Evolutionary conservation across 352 stramenopile species (phyloP), one percentile per base, ranked within the genome.

Genomic region (Plasmopara muralis): DNA sequence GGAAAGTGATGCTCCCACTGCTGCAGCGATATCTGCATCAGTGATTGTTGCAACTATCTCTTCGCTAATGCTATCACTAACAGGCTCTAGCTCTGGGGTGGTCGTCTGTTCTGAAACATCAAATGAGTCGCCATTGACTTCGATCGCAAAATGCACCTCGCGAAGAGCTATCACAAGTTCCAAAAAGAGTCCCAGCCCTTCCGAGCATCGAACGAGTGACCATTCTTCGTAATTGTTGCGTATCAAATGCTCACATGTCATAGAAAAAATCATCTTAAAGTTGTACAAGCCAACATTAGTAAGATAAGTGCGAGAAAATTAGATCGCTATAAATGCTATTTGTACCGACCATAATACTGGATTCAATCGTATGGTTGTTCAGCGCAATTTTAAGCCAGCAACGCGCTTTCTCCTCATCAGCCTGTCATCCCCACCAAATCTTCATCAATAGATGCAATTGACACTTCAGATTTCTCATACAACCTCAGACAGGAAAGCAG

Each of bases 351-450:
- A 85, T 74, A 13, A 89, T 64, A 55, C 77, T 93, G 0, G 78
- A 81, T 52, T 90, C 83, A 55, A 93, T 68, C 3, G 79, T 84
- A 45, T 82, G 74, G 31, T 83, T 87, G 48, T 90, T 93, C 13
- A 93, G 53, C 15, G 77, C 80, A 30, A 89, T 64, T 57, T 89
- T 89, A 29, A 93, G 58, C 83, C 83, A 93, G 49, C 76, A 89
- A 6, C 70, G 65, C 9, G 70, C 69, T 47, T 87, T 89, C 8
- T 78, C 83, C 20, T 56, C 61, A 54, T 88, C 77, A 6, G 64
- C 81, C 75, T 88, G 44, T 44, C 28, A 40, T 15, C 20, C 44
- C 3, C 14, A 38, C 10, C 41, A 25, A 9, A 49, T 44, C 16
- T 14, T 37, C 20, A 41, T 50, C 20, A 68, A 47, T 9, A 16